Evolutionary conservation across 495 filamentous ascomycete genomes (phyloP), one percentile per base, ranked within the genome.

Genomic region (Aspergillus kassunensis): DNA sequence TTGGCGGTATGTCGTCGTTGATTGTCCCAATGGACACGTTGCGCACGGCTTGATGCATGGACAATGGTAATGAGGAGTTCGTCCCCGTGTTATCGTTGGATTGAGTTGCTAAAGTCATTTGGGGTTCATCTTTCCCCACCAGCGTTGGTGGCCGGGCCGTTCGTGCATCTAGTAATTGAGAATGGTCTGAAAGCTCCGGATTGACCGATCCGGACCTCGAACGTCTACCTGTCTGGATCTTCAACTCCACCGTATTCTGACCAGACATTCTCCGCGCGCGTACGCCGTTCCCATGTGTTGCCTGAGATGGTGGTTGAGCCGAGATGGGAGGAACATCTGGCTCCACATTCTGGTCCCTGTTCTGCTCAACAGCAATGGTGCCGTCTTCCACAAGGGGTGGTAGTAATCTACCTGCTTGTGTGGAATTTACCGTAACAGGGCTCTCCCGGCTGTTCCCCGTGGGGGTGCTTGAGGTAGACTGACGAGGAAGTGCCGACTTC

Each of bases 401-500:
- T 43, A 97, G 64, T 13, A 80, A 77, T 30, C 81, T 88, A 9
- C 83, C 85, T 20, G 81, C 79, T 1, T 87, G 89, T 9, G 85
- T 88, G 18, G 86, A 81, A 45, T 90, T 88, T 6, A 90, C 95
- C 20, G 80, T 83, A 60, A 81, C 79, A 15, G 91, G 95, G 69
- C 87, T 96, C 59, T 89, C 86, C 89, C 90, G 96, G 6, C 90
- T 93, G 41, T 85, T 82, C 40, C 83, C 83, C 12, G 90, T 92
- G 56, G 89, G 81, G 13, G 85, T 85, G 69, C 90, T 97, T 0
- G 90, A 96, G 60, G 87, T 88, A 2, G 91, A 95, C 62, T 95
- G 89, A 50, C 92, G 81, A 30, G 92, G 92, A 21, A 96, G 73
- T 12, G 86, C 80, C 9, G 87, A 85, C 54, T 87, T 91, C 3